These are phyloP conservation scores for Lecanosticta acicola DNA, from an alignment of 2,329 filamentous ascomycete species.

Conservation along the genomic window DNA sequence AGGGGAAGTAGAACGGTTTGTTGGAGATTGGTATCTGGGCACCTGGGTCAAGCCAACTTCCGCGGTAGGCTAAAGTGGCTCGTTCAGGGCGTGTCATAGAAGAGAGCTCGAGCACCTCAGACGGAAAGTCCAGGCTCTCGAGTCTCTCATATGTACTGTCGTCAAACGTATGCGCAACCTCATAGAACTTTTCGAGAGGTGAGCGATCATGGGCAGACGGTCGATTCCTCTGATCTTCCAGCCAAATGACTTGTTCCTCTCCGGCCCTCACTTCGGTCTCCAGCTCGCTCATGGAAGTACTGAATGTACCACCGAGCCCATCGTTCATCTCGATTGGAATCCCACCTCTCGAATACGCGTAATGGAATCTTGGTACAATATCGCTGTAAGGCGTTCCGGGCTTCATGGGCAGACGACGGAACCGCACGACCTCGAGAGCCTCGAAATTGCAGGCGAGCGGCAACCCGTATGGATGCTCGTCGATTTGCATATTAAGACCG, in stretches of 20 bases:
- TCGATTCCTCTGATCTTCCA: conserved; percentile 7
- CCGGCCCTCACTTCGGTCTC: conserved; percentile 12
- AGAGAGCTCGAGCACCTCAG: neutral
- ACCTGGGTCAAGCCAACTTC: conserved; percentile 12
- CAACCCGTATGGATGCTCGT: conserved; percentile 16
- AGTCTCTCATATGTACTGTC: conserved; percentile 20
- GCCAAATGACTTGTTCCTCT: conserved; percentile 10
- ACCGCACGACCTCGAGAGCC: conserved; percentile 38
- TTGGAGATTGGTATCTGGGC: no score
- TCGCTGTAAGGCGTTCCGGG: conserved; percentile 2
- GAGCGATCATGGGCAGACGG: neutral
- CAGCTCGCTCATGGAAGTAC: conserved; percentile 16
- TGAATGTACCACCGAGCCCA: conserved; percentile 24
- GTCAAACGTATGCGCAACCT: conserved; percentile 11
- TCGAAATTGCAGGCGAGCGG: conserved; percentile 24
- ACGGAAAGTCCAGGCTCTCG: neutral
- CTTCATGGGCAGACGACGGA: conserved; percentile 36
- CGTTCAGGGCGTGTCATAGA: conserved; percentile 5
- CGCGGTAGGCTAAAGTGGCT: conserved; percentile 17
- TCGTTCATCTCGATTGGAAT: conserved; percentile 17
- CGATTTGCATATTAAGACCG: conserved; percentile 13
- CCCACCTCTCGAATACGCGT: conserved; percentile 27
- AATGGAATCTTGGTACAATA: neutral
- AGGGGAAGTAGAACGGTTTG: neutral
- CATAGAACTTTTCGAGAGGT: conserved; percentile 7